Base-by-base conservation (phyloP, 345 rosid genomes). In the Psidium friedrichsthalianum region DNA sequence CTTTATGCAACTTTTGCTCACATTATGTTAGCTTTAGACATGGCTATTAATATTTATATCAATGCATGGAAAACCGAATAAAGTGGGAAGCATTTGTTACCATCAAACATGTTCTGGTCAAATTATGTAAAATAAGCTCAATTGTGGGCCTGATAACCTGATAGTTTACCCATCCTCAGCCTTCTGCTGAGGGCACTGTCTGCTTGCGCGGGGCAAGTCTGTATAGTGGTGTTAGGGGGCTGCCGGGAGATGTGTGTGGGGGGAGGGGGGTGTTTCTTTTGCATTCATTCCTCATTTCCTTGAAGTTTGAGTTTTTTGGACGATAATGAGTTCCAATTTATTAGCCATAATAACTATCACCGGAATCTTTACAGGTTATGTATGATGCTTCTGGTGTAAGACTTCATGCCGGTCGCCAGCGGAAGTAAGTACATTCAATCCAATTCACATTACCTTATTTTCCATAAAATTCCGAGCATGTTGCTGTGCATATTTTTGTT, bases 381-480 rank as follows among this genome's bases (percentile, higher is more conserved):
- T 93, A 92, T 88, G 96, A 93, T 90, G 96, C 96, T 82, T 85
- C 92, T 84, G 94, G 94, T 84, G 94, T 92, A 78, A 88, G 94
- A 84, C 93, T 93, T 86, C 96, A 93, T 88, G 93, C 96, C 74
- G 94, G 96, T 51, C 94, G 94, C 20, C 96, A 93, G 96, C 94
- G 86, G 94, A 93, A 85, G 96, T 93, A 88, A 90, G 89, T 56
- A 54, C 64, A 56, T 86, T 74, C 20, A 5, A n/a, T 69, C 74
- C 55, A 51, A 44, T 78, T 53, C 61, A 44, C 29, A 64, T 44
- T 42, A 61, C 40, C 54, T 56, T 55, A 51, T 78, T 76, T 54
- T 54, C 36, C 21, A n/a, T 8, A 24, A 42, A 69, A 14, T 80
- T 47, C 56, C 40, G 27, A 2, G 83, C 29, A 21, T 24, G 9